phyloP scores from a whole-genome alignment of 441 rosid species.

The Croton setiger region DNA sequence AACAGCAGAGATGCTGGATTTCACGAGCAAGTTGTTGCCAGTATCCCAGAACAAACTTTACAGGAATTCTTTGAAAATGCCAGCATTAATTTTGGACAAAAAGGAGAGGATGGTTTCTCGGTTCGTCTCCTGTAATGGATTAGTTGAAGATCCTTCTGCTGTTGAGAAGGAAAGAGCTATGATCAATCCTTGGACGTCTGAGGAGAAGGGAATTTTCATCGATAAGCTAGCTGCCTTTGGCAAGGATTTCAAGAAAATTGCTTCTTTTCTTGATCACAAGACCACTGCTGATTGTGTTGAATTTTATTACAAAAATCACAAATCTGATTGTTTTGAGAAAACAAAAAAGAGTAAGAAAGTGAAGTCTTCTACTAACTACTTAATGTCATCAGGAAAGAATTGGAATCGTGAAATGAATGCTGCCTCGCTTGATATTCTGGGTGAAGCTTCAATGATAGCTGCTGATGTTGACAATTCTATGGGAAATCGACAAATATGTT shows the following conservation, averaged over 20 bases:
- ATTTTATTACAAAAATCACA: conserved; percentile 97
- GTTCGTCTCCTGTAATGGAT: conserved; percentile 75
- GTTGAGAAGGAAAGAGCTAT: conserved; percentile 83
- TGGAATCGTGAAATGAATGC: conserved; percentile 72
- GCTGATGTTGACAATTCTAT: conserved; percentile 54
- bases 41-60: conserved; percentile 42
- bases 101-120: conserved; percentile 61
- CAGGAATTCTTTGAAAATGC: conserved; percentile 81
- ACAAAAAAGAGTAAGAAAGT: conserved; percentile 69
- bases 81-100: conserved; percentile 75
- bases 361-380: conserved; percentile 56
- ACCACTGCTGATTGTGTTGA: conserved; percentile 97
- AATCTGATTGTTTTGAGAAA: conserved; percentile 84
- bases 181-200: conserved; percentile 88
- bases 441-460: conserved; percentile 74
- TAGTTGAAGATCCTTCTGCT: conserved; percentile 89
- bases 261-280: conserved; percentile 84
- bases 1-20: conserved; percentile 44
- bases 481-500: conserved; percentile 33
- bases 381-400: conserved; percentile 65
- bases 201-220: conserved; percentile 76
- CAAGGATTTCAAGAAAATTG: conserved; percentile 84
- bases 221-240: conserved; percentile 74
- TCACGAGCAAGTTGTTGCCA: conserved; percentile 57
- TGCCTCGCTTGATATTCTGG: conserved; percentile 76